These are phyloP conservation scores for Penicillium taxi DNA, from an alignment of 495 filamentous ascomycete genomes.

Conservation along the genomic window DNA sequence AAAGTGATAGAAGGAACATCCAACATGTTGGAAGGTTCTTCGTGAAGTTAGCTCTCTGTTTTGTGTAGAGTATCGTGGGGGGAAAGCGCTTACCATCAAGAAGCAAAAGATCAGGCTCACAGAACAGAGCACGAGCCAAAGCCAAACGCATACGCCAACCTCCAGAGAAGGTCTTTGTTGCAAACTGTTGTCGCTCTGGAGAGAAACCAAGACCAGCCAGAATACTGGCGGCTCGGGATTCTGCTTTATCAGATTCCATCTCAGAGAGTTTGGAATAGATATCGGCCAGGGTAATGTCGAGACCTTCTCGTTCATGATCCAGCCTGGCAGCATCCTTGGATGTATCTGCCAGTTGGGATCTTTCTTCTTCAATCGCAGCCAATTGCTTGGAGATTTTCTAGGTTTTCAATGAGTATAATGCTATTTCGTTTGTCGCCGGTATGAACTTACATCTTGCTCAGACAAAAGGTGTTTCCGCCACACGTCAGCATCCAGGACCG, in stretches of 20 bases:
- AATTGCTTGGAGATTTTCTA: constrained; percentile 81
- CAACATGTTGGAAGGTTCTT: constrained; percentile 99
- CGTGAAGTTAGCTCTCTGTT: constrained; percentile 15
- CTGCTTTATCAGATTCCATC: constrained; percentile 99
- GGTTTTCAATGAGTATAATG: constrained; percentile 11
- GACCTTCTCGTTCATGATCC: constrained; percentile 78
- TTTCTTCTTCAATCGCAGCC: constrained; percentile 68
- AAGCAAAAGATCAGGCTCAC: constrained; percentile 91
- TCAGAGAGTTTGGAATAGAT: constrained; percentile 88
- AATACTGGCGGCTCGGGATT: constrained; percentile 90
- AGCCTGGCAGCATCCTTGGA: constrained; percentile 75
- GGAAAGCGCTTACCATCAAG: constrained; percentile 56
- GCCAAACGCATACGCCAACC: constrained; percentile 99
- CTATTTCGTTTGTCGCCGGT: neutral
- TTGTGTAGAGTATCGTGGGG: neutral
- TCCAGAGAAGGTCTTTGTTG: constrained; percentile 97
- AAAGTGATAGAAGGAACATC: constrained; percentile 99
- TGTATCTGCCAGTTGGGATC: constrained; percentile 74
- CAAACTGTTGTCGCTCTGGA: constrained; percentile 78
- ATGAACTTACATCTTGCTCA: constrained; percentile 67
- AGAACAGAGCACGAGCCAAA: constrained; percentile 91
- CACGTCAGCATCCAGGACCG: constrained; percentile 94
- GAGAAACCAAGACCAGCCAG: constrained; percentile 97
- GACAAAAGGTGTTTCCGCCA: constrained; percentile 93
- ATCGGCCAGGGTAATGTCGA: constrained; percentile 82